Conservation (phyloP, 2,329 filamentous ascomycete species). For the Sphaerulina vaccinii region DNA sequence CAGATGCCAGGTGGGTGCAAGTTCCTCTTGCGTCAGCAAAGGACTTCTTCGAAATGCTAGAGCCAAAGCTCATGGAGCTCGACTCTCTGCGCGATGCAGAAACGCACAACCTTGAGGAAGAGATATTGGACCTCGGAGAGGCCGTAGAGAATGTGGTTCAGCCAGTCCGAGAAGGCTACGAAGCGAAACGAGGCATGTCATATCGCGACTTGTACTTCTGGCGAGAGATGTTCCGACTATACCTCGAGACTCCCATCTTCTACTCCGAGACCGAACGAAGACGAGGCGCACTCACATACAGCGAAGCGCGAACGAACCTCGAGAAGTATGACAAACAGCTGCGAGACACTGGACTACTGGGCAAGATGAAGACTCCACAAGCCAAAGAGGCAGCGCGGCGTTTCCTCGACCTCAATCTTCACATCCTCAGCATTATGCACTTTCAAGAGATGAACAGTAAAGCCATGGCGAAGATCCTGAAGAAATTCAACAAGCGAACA, state of each 20-base stretch:
- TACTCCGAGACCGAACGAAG: conserved; percentile 74
- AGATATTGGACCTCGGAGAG: conserved; percentile 64
- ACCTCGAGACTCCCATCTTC: conserved; percentile 76
- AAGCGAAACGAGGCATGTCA: conserved; percentile 34
- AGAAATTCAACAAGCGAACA: conserved; percentile 89
- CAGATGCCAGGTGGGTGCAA: conserved; percentile 54
- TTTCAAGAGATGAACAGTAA: conserved; percentile 82
- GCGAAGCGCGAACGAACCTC: conserved; percentile 65
- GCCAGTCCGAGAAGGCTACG: conserved; percentile 56
- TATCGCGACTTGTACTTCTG: conserved; percentile 66
- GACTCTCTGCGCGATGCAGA: conserved; percentile 68
- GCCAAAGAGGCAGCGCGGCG: conserved; percentile 64
- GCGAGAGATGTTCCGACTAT: conserved; percentile 79
- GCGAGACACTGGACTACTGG: conserved; percentile 57
- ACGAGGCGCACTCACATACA: conserved; percentile 65
- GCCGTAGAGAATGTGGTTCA: conserved; percentile 64
- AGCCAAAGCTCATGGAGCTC: conserved; percentile 67
- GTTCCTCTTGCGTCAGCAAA: conserved; percentile 74
- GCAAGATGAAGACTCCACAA: conserved; percentile 63
- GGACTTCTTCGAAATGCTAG: conserved; percentile 76
- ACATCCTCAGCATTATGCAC: conserved; percentile 73
- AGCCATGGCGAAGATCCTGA: conserved; percentile 79
- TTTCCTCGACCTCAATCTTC: conserved; percentile 71
- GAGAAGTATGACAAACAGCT: conserved; percentile 71
- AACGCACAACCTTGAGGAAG: conserved; percentile 59